Conservation (phyloP, 805 yeast species). For the Kuraishia cidri region DNA sequence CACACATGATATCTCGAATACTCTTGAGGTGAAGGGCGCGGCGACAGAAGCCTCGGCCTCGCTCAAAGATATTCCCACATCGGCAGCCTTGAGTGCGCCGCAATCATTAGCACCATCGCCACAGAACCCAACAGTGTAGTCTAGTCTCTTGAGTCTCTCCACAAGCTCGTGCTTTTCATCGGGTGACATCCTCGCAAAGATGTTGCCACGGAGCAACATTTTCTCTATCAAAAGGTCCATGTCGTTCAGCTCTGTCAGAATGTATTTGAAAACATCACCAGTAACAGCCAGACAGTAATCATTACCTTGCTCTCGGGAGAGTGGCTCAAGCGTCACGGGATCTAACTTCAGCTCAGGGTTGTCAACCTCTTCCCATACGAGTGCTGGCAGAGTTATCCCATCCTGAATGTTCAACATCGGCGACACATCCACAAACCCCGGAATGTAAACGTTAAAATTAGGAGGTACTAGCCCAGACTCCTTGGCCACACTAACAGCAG, state of each 20-base stretch:
- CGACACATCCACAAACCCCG: conserved; percentile 35
- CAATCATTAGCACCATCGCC: conserved; percentile 99
- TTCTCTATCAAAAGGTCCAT: conserved; percentile 29
- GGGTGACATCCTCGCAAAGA: conserved; percentile 97
- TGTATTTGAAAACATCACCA: conserved; percentile 82
- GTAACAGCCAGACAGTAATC: conserved; percentile 74
- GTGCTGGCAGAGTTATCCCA: conserved; percentile 9
- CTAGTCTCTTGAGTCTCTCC: conserved; percentile 72
- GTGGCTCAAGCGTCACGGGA: conserved; percentile 48
- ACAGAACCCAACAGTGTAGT: conserved; percentile 93
- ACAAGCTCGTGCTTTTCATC: conserved; percentile 97
- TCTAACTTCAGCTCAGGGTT: conserved; percentile 52
- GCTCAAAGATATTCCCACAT: conserved; percentile 90
- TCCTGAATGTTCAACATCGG: conserved; percentile 3
- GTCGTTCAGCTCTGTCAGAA: conserved; percentile 49
- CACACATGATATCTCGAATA: conserved; percentile 89
- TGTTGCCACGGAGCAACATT: conserved; percentile 62
- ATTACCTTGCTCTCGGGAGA: conserved; percentile 7
- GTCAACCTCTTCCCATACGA: conserved; percentile 64
- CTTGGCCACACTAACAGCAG: conserved; percentile 88
- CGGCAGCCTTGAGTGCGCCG: conserved; percentile 97
- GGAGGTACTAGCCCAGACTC: conserved; percentile 63
- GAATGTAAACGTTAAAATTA: conserved; percentile 46
- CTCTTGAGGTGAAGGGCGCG: conserved; percentile 91
- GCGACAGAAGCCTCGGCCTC: conserved; percentile 99